Evolutionary conservation across 2,329 filamentous ascomycete species (phyloP), one percentile per base, ranked within the genome.

Genomic region (Aspergillus sclerotialis): DNA sequence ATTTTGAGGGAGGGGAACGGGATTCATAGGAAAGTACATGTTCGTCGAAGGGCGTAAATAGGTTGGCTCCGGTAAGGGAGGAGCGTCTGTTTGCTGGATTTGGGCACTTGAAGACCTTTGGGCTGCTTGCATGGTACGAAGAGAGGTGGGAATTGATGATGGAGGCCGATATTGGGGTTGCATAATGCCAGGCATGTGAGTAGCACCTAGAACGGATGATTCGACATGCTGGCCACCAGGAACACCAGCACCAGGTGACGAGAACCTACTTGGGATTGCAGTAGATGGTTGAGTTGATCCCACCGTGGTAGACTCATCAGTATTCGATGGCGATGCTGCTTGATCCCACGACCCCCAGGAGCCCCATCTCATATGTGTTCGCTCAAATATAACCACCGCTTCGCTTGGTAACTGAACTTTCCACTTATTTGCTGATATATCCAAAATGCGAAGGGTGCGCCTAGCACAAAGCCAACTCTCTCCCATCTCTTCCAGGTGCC

Each of bases 391-490:
- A 2, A 73, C 65, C 0, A 76, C 72, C 0, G 89, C 90, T 60
- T 96, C 90, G 39, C 86, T 81, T 0, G 92, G 90, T 7, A 96
- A 63, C 36, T 87, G 80, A 28, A 94, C 82, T 12, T 81, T 82
- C 89, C 92, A 96, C 51, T 92, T 92, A n/a, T 80, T 76, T 1
- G 83, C 82, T 9, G 94, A 76, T 4, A 93, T 78, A 46, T 83
- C 88, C 28, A 98, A 70, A 30, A 96, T 94, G 39, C 80, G 78
- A 5, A 96, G 70, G 0, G 89, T 90, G 9, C 90, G 76, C 34
- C 89, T 75, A 7, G 89, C 90, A 50, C 88, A 92, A 1, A 88
- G 76, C 92, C 92, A 98, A 49, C 88, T 83, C 58, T 95, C 89
- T 1, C 87, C 87, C 49, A 98, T 95, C 53, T 96, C 90, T 58